These are phyloP conservation scores for Sonneratia caseolaris DNA, from an alignment of 345 rosid species.

Conservation along the genomic window DNA sequence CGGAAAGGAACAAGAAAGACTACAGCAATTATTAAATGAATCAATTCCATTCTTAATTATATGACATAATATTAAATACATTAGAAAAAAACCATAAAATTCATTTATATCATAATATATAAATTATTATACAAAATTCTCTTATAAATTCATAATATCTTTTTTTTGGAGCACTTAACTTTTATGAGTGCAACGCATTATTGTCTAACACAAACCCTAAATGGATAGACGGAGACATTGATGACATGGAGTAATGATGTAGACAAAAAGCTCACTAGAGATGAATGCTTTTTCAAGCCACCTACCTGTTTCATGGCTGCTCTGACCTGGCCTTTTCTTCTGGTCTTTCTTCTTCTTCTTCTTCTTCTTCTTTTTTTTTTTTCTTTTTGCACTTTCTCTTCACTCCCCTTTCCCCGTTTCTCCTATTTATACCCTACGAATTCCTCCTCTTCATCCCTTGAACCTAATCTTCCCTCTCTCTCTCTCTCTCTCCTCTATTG, in stretches of 20 bases:
- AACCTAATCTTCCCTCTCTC: conserved; percentile 4
- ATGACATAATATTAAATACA: too few relatives aligned
- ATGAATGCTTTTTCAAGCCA: conserved; percentile 40
- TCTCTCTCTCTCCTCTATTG: conserved; percentile 8
- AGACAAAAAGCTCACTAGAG: conserved; percentile 39
- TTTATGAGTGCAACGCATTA: not conserved
- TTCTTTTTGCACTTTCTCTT: not conserved
- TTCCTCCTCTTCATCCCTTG: conserved; percentile 3
- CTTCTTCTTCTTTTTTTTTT: not conserved
- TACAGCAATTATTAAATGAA: too few relatives aligned
- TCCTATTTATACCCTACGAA: conserved; percentile 2
- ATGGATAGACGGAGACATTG: not conserved
- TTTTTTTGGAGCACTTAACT: not conserved
- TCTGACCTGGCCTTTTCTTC: conserved; percentile 17
- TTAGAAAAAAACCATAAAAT: too few relatives aligned
- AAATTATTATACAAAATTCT: too few relatives aligned
- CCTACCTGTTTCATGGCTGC: conserved; percentile 15
- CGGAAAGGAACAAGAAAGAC: too few relatives aligned
- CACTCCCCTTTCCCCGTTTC: not conserved
- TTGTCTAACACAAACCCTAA: not conserved
- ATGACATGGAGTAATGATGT: conserved; percentile 49
- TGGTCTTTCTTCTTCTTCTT: conserved; percentile 4
- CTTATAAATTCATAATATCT: too few relatives aligned
- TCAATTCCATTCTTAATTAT: too few relatives aligned
- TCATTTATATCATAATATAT: too few relatives aligned